Conservation (phyloP, 257 asterid species). For the Salvia miltiorrhiza region DNA sequence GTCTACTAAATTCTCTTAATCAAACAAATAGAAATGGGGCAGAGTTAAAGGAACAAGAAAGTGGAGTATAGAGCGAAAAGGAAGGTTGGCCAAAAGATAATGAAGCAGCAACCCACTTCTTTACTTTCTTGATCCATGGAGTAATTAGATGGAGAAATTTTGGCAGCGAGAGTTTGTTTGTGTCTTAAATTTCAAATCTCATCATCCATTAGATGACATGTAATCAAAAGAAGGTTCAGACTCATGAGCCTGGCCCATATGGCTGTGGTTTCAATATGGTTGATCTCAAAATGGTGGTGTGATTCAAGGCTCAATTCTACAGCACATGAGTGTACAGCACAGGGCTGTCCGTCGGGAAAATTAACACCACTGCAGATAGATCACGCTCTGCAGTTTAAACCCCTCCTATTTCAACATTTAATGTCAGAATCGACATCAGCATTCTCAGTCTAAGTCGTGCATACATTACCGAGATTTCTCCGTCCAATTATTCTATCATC, state of each 20-base stretch:
- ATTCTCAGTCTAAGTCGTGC: not conserved
- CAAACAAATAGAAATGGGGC: not conserved
- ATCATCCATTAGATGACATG: too few relatives aligned
- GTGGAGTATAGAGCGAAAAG: conserved; percentile 6
- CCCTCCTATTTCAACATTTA: not conserved
- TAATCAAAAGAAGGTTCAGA: too few relatives aligned
- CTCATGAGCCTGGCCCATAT: too few relatives aligned
- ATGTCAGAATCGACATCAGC: not conserved
- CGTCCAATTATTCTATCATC: not conserved
- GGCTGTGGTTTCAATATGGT: too few relatives aligned
- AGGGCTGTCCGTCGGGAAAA: not conserved
- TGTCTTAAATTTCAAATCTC: too few relatives aligned
- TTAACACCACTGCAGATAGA: not conserved
- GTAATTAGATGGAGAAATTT: not conserved
- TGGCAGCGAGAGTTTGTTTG: too few relatives aligned
- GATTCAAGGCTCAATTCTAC: too few relatives aligned
- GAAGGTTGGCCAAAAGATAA: not conserved
- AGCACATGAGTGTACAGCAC: too few relatives aligned
- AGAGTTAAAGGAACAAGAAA: not conserved
- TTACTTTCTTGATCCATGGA: not conserved
- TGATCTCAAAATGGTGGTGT: too few relatives aligned
- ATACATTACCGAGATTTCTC: not conserved
- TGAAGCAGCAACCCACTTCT: not conserved
- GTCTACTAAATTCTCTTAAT: not conserved
- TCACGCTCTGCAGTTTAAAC: not conserved